These are phyloP conservation scores for Sodiomyces alkalinus DNA, from an alignment of 2,329 filamentous ascomycete species.

Conservation along the genomic window DNA sequence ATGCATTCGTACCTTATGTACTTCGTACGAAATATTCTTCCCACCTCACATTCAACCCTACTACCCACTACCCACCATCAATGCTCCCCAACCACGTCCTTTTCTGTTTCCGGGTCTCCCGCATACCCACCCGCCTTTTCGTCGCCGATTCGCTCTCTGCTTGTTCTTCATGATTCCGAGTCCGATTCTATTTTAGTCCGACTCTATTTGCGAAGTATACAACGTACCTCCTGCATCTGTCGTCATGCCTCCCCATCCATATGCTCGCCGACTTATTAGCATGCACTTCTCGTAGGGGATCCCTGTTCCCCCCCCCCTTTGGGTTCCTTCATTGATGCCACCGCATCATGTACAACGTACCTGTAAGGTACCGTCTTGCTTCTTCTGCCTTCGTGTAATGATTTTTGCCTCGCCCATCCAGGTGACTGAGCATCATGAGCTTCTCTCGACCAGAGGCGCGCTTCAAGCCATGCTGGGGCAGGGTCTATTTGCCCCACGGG, in stretches of 20 bases:
- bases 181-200: too few species aligned
- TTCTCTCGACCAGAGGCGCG: too few species aligned
- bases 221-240: background rate
- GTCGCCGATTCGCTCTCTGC: background rate
- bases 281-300: too few species aligned
- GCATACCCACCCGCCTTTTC: background rate
- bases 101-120: background rate
- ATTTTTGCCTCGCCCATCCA: background rate
- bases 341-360: background rate
- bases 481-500: too few species aligned
- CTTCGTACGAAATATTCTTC: too few species aligned
- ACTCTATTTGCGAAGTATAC: too few species aligned
- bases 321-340: too few species aligned
- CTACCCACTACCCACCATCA: too few species aligned
- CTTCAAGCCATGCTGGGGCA: too few species aligned
- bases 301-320: too few species aligned
- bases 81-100: background rate
- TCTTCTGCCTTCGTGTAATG: background rate
- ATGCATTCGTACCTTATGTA: too few species aligned
- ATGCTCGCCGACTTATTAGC: background rate
- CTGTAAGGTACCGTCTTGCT: conserved; percentile 1
- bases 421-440: background rate
- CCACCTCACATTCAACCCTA: too few species aligned
- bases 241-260: background rate
- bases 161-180: background rate